Percentiles rank a stretch among this genome's conserved stretches.
Conservation (phyloP, 2,329 filamentous ascomycete genomes). For the Helotiales sp. region DNA sequence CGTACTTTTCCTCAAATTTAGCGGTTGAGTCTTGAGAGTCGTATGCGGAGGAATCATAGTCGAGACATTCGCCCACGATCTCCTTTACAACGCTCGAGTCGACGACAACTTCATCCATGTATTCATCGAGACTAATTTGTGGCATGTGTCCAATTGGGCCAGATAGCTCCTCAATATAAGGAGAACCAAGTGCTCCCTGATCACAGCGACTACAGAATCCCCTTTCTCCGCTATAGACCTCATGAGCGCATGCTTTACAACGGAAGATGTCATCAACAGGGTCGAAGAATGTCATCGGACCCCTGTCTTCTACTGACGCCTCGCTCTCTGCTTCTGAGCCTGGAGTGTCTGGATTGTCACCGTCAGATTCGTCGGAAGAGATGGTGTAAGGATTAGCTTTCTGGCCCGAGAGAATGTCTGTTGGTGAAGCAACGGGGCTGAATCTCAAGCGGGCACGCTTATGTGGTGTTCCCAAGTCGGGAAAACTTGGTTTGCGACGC, state of each 20-base stretch:
- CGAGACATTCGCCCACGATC: constrained; percentile 31
- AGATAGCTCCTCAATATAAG: constrained; percentile 30
- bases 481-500: constrained; percentile 32
- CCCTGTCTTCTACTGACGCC: neutral
- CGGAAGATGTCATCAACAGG: constrained; percentile 28
- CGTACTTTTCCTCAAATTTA: constrained; percentile 34
- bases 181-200: neutral
- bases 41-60: constrained; percentile 39
- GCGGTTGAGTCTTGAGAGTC: constrained; percentile 37
- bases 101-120: constrained; percentile 19
- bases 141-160: constrained; percentile 11
- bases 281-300: constrained; percentile 23
- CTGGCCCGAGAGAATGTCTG: neutral
- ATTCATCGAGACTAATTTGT: constrained; percentile 15
- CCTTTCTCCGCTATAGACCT: constrained; percentile 28
- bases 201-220: constrained; percentile 34
- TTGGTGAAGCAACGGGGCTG: constrained; percentile 10
- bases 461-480: constrained; percentile 18
- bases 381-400: neutral
- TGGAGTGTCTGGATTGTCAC: neutral
- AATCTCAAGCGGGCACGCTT: constrained; percentile 31
- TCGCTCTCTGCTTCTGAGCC: neutral
- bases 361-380: constrained; percentile 2
- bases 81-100: constrained; percentile 2
- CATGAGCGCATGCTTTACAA: constrained; percentile 35